Percentiles rank a stretch among this genome's conserved stretches.
Conservation (phyloP, 495 filamentous ascomycete species). For the Podospora comata region DNA sequence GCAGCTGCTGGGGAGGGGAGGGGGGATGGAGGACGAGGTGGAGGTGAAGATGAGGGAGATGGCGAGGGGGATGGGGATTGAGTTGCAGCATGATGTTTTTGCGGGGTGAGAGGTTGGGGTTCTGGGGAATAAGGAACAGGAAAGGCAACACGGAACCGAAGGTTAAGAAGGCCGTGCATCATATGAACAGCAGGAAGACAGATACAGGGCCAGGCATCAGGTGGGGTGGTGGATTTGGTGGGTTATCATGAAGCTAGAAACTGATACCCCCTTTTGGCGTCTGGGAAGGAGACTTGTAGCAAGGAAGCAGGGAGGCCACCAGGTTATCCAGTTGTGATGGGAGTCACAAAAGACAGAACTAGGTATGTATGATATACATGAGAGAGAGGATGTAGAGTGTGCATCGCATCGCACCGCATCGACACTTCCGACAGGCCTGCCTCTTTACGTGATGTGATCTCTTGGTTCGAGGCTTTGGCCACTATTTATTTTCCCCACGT, state of each 20-base stretch:
- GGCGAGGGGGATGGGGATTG: conserved; percentile 87
- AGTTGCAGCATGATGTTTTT: conserved; percentile 82
- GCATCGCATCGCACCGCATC: too few relatives aligned
- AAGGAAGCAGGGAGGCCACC: too few relatives aligned
- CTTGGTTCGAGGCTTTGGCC: too few relatives aligned
- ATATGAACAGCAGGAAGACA: too few relatives aligned
- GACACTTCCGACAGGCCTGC: too few relatives aligned
- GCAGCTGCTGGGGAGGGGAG: conserved; percentile 69
- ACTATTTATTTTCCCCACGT: too few relatives aligned
- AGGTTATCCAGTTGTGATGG: too few relatives aligned
- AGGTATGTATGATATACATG: too few relatives aligned
- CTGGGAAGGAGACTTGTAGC: too few relatives aligned
- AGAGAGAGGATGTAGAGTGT: too few relatives aligned
- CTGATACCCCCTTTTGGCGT: background rate
- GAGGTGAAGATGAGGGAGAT: conserved; percentile 80
- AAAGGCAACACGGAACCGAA: background rate
- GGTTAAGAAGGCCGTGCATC: background rate
- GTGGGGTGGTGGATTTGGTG: background rate
- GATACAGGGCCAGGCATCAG: background rate
- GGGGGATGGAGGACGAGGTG: conserved; percentile 91
- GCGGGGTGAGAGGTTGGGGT: conserved; percentile 57
- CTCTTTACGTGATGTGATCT: too few relatives aligned
- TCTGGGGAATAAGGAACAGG: background rate
- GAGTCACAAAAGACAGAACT: too few relatives aligned
- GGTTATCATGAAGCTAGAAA: background rate